Evolutionary conservation across 2,329 filamentous ascomycete genomes (phyloP), one percentile per base, ranked within the genome.

Genomic region (Alternaria longipes): DNA sequence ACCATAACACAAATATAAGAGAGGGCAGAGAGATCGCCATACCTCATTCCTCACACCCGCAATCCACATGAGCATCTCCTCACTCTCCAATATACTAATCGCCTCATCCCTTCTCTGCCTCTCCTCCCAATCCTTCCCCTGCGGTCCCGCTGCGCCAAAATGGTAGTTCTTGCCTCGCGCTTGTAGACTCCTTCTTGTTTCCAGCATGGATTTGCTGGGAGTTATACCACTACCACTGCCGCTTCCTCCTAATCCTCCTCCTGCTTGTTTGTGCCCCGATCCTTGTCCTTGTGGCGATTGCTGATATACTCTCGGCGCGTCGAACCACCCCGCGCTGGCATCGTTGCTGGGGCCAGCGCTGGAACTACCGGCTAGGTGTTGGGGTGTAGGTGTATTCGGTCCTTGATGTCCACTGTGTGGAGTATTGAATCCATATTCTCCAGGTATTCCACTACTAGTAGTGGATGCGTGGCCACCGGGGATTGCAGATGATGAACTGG

Each of bases 51-150:
- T 49, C 26, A 60, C 68, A 8, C 56, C 63, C 32, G 70, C 64
- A 45, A 70, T 72, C 77, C 78, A 79, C 11, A 79, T 70, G 36
- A 81, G 51, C 74, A 80, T 63, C 63, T 81, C 79, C 9, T 65
- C 65, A 47, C 68, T 78, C 42, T 75, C 74, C 1, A 81, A 58
- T 34, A 79, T 74, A 16, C 61, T 51, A 0, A 71, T 76, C 0
- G 79, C 79, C 41, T 74, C 64, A 20, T 74, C 63, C 2, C 78
- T 63, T 9, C 50, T 42, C 59, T 78, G 69, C 5, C 73, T 67
- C 34, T 57, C 41, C 36, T 77, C 74, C 24, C 22, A 32, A 6
- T 8, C 26, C 53, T 20, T 22, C 8, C 26, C 34, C 34, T 36
- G 22, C 42, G 22, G 36, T 3, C 24, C 41, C 18, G 14, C 20